Evolutionary conservation across 2,329 filamentous ascomycete species (phyloP).

Genomic region (Botryotinia calthae): DNA sequence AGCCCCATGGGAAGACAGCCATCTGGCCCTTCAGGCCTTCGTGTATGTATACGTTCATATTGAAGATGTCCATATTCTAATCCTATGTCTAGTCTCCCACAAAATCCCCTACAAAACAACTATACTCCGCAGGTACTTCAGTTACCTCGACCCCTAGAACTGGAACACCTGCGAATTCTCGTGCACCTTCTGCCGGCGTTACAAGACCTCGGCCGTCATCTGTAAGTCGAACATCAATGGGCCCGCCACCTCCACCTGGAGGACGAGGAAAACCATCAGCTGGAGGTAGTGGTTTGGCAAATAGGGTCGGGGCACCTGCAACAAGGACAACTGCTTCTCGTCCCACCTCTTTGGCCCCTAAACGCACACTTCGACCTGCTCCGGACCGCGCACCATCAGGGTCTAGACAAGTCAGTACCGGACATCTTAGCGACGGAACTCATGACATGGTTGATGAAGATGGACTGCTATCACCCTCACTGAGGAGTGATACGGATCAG

Average conservation of each 20-base stretch:
- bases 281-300: constrained; percentile 38
- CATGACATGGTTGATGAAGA: constrained; percentile 35
- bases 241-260: constrained; percentile 50
- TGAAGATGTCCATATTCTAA: constrained; percentile 28
- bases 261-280: constrained; percentile 41
- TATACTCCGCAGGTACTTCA: constrained; percentile 50
- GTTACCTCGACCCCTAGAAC: constrained; percentile 61
- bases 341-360: constrained; percentile 34
- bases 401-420: constrained; percentile 36
- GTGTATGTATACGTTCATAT: constrained; percentile 44
- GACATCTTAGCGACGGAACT: constrained; percentile 30
- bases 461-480: constrained; percentile 42
- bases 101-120: constrained; percentile 77
- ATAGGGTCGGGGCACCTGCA: constrained; percentile 29
- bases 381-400: constrained; percentile 35
- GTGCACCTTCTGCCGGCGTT: constrained; percentile 42
- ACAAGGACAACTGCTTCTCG: constrained; percentile 26
- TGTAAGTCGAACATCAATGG: constrained; percentile 64
- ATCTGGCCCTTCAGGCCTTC: constrained; percentile 53
- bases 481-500: constrained; percentile 47
- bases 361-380: constrained; percentile 35
- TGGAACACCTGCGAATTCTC: constrained; percentile 58
- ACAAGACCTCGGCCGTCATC: constrained; percentile 55
- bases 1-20: constrained; percentile 64
- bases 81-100: constrained; percentile 60